Evolutionary conservation across 2,329 filamentous ascomycete genomes (phyloP).

Genomic region (Lachnellula cervina): DNA sequence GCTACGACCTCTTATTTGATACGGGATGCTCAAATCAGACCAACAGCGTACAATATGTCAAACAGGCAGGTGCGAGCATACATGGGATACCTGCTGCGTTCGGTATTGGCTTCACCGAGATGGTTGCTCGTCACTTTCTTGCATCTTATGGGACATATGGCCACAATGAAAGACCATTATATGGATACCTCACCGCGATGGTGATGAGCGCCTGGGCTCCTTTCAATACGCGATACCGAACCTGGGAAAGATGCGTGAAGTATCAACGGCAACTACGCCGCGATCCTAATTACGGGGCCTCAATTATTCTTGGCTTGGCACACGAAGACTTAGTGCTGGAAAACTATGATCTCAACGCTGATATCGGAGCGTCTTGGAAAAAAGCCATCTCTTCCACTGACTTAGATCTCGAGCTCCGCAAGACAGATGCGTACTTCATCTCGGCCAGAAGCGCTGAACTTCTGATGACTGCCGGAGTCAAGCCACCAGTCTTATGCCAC

Average conservation of each 20-base stretch:
- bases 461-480: not conserved
- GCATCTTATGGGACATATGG: not conserved
- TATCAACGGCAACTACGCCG: not conserved
- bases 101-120: not conserved
- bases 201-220: not conserved
- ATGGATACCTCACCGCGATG: too few relatives aligned
- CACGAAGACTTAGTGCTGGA: not conserved
- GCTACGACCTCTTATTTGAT: not conserved
- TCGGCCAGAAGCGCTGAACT: not conserved
- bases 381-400: not conserved
- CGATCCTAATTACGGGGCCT: not conserved
- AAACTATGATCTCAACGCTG: not conserved
- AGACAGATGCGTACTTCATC: not conserved
- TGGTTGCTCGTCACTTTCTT: not conserved
- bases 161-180: too few relatives aligned
- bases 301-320: not conserved
- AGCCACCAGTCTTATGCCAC: not conserved
- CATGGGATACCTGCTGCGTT: not conserved
- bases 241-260: not conserved
- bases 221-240: not conserved
- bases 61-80: not conserved
- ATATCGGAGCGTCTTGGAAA: not conserved
- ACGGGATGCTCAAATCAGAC: not conserved
- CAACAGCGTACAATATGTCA: not conserved
- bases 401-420: not conserved